Evolutionary conservation across 2,329 filamentous ascomycete species (phyloP).

Genomic region (Colletotrichum graminicola): DNA sequence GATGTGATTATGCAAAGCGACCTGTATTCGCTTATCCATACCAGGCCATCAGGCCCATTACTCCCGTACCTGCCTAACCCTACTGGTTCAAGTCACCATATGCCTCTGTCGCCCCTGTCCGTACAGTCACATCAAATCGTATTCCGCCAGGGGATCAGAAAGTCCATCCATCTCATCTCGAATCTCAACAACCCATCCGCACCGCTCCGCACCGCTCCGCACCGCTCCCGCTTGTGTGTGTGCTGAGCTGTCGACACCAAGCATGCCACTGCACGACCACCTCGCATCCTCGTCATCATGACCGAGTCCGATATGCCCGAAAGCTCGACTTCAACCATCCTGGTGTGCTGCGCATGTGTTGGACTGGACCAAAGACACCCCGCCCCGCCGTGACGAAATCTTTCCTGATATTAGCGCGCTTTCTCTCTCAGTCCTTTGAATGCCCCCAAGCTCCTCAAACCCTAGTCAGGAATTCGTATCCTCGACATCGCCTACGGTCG

Average conservation of each 20-base stretch:
- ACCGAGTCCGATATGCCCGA: conserved; percentile 11
- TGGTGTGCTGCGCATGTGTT: conserved; percentile 23
- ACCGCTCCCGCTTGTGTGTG: neutral
- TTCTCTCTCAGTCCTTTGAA: conserved; percentile 20
- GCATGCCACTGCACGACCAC: conserved; percentile 22
- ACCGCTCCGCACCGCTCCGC: neutral
- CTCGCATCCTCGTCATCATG: conserved; percentile 2
- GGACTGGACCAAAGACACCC: conserved; percentile 13
- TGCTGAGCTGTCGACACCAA: conserved; percentile 7
- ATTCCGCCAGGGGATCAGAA: neutral
- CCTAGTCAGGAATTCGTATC: conserved; percentile 9
- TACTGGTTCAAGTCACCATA: neutral
- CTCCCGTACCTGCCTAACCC: no score
- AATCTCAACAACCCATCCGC: conserved; percentile 12
- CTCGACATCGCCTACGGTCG: conserved; percentile 7
- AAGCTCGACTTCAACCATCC: conserved; percentile 1
- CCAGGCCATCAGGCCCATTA: no score
- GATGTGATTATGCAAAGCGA: neutral
- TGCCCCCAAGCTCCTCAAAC: neutral
- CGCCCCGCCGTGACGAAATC: neutral
- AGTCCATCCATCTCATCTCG: neutral
- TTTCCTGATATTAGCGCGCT: conserved; percentile 28
- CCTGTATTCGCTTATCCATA: neutral
- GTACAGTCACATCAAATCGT: neutral
- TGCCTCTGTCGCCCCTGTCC: neutral